These are phyloP conservation scores for Zasmidium cellare DNA, from an alignment of 2,329 filamentous ascomycete species.

Conservation along the genomic window DNA sequence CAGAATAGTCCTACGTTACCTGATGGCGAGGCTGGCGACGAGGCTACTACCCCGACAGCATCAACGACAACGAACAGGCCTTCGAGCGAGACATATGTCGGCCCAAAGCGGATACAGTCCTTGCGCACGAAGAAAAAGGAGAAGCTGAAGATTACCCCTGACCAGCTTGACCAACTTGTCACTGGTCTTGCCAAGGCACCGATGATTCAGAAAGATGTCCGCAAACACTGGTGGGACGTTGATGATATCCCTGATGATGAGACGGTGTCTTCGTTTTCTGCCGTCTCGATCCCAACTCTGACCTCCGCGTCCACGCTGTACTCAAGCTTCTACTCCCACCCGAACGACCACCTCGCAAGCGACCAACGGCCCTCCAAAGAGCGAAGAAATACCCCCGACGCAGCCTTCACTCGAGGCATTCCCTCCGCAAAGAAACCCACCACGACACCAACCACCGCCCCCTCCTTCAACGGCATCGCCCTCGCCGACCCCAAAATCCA, in stretches of 20 bases:
- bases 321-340: constrained; percentile 5
- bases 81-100: constrained; percentile 16
- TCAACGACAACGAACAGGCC: constrained; percentile 9
- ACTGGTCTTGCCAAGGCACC: constrained; percentile 24
- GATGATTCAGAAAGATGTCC: constrained; percentile 25
- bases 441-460: constrained; percentile 4
- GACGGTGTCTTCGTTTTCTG: constrained; percentile 18
- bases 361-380: constrained; percentile 10
- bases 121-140: neutral
- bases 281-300: constrained; percentile 19
- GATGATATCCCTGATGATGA: constrained; percentile 24
- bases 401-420: no score
- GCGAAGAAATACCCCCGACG: constrained; percentile 7
- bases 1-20: constrained; percentile 21
- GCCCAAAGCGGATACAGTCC: neutral
- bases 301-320: constrained; percentile 23
- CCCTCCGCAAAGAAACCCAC: constrained; percentile 13
- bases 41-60: constrained; percentile 16
- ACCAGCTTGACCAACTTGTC: constrained; percentile 26
- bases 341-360: constrained; percentile 16
- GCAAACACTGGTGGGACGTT: constrained; percentile 27
- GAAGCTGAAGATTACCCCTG: constrained; percentile 21
- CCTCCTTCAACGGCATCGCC: constrained; percentile 24
- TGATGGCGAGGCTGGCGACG: constrained; percentile 2
- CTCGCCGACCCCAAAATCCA: constrained; percentile 29